Percentiles rank a stretch among this genome's conserved stretches.
Conservation (phyloP, 352 stramenopile species). For the Phytophthora sojae region DNA sequence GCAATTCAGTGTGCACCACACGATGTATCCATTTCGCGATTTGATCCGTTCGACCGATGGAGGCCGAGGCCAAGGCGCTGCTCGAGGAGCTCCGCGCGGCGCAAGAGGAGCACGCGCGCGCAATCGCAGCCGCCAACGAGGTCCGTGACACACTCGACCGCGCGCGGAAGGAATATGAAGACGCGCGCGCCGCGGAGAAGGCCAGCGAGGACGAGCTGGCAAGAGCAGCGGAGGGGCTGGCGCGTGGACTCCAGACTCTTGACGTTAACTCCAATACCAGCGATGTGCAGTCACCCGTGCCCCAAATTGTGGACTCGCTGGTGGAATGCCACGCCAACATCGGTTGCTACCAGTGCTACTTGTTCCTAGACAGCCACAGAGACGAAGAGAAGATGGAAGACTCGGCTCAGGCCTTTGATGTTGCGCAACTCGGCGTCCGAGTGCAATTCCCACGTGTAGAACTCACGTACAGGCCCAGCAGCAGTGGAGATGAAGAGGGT, state of each 20-base stretch:
- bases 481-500: not conserved
- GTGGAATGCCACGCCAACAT: slow-evolving; percentile 88
- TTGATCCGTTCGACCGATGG: slow-evolving; percentile 13
- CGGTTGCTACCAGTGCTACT: slow-evolving; percentile 82
- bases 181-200: slow-evolving; percentile 34
- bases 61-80: slow-evolving; percentile 24
- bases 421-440: slow-evolving; percentile 36
- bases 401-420: slow-evolving; percentile 18
- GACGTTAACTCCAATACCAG: slow-evolving; percentile 7
- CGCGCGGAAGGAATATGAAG: slow-evolving; percentile 38
- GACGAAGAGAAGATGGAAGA: not conserved
- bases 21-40: not conserved
- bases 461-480: slow-evolving; percentile 23
- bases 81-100: slow-evolving; percentile 48
- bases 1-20: not conserved
- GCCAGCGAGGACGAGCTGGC: slow-evolving; percentile 45
- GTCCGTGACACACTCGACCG: slow-evolving; percentile 27
- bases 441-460: slow-evolving; percentile 52
- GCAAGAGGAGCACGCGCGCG: slow-evolving; percentile 50
- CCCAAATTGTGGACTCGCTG: slow-evolving; percentile 42
- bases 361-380: slow-evolving; percentile 38
- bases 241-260: slow-evolving; percentile 30
- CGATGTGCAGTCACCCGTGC: slow-evolving; percentile 6
- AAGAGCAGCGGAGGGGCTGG: slow-evolving; percentile 35
- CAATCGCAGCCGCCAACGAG: slow-evolving; percentile 36